These are phyloP conservation scores for Trichoderma reesei DNA, from an alignment of 495 filamentous ascomycete species.

Conservation along the genomic window DNA sequence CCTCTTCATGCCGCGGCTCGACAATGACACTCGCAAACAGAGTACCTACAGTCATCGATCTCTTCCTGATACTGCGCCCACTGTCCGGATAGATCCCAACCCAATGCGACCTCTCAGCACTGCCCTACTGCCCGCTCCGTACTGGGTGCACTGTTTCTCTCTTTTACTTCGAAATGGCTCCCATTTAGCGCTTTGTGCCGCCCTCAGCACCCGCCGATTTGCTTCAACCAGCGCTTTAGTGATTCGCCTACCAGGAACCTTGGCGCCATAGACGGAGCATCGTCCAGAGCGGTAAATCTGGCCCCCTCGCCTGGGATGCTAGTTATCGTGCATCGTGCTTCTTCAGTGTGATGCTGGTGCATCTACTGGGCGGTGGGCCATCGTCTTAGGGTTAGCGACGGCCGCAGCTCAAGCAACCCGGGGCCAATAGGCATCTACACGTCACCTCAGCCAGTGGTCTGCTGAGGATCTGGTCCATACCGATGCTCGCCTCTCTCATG, in stretches of 20 bases:
- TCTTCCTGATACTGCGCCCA: neutral
- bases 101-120: too few relatives aligned
- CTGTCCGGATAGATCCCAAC: too few relatives aligned
- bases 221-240: conserved; percentile 1
- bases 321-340: neutral
- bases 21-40: neutral
- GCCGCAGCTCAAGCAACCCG: neutral
- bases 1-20: neutral
- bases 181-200: neutral
- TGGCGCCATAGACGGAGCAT: neutral
- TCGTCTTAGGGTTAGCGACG: neutral
- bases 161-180: neutral
- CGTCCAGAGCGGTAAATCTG: neutral
- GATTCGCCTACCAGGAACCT: conserved; percentile 1
- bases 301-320: conserved; percentile 1
- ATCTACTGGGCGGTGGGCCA: neutral
- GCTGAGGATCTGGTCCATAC: neutral
- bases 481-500: neutral
- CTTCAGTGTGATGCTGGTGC: too few relatives aligned
- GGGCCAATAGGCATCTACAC: neutral
- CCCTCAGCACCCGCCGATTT: conserved; percentile 1
- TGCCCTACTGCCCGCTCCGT: neutral
- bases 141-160: conserved; percentile 1
- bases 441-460: neutral
- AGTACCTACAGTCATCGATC: too few relatives aligned